phyloP scores from a whole-genome alignment of 1,284 basidiomycete genomes.

The Ceraceosorus guamensis region DNA sequence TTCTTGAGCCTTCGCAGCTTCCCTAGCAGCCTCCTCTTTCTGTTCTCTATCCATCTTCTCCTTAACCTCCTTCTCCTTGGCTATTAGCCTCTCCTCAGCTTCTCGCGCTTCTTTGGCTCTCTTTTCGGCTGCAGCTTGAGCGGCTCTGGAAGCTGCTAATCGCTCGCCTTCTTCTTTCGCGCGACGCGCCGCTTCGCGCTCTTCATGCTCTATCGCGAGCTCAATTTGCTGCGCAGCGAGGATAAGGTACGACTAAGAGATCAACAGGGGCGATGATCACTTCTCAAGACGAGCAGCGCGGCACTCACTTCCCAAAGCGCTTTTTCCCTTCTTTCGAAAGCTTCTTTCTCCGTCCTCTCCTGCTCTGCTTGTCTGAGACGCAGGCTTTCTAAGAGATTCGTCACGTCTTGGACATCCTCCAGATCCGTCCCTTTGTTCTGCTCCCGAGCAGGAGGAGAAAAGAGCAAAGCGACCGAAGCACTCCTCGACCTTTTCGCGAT shows the following conservation, averaged over 20 bases:
- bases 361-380: constrained; percentile 25
- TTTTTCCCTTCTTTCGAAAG: constrained; percentile 39
- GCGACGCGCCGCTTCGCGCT: constrained; percentile 25
- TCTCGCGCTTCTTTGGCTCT: constrained; percentile 28
- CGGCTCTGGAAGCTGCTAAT: constrained; percentile 25
- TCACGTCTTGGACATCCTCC: constrained; percentile 29
- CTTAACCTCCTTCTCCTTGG: constrained; percentile 27
- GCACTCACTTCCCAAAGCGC: constrained; percentile 30
- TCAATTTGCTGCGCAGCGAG: constrained; percentile 21
- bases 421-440: constrained; percentile 8
- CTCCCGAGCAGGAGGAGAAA: constrained; percentile 10
- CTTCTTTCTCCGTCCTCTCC: constrained; percentile 28
- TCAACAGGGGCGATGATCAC: too few relatives aligned
- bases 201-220: constrained; percentile 29
- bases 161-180: constrained; percentile 29
- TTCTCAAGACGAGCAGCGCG: neutral
- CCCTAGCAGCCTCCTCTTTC: constrained; percentile 16
- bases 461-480: neutral
- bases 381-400: constrained; percentile 25
- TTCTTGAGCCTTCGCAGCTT: too few relatives aligned
- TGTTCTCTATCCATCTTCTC: constrained; percentile 15
- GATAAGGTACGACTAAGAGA: neutral
- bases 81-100: constrained; percentile 30
- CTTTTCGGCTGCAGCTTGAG: constrained; percentile 35
- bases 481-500: neutral